These are phyloP conservation scores for Artemisia annua DNA, from an alignment of 129 eudicot species.

Conservation along the genomic window DNA sequence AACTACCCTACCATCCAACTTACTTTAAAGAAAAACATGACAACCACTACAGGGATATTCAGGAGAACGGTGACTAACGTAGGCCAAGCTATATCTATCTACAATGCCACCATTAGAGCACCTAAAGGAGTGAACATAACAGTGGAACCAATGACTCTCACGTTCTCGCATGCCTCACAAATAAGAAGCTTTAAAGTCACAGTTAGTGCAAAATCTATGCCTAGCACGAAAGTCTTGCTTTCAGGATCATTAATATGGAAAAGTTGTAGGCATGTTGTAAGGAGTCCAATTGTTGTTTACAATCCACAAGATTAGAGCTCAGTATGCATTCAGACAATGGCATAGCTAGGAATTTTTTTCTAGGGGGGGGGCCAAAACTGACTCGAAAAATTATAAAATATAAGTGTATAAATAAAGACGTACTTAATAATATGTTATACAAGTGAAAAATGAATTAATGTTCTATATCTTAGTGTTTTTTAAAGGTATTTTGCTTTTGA, in stretches of 20 bases:
- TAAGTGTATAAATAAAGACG: too few species aligned
- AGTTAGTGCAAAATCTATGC: slow-evolving; percentile 49
- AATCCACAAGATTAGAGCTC: slow-evolving; percentile 32
- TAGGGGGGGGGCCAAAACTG: too few species aligned
- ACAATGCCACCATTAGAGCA: slow-evolving; percentile 64
- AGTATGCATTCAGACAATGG: neutral
- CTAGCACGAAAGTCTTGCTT: slow-evolving; percentile 23
- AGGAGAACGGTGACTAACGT: slow-evolving; percentile 78
- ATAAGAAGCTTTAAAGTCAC: slow-evolving; percentile 65
- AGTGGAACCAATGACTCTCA: slow-evolving; percentile 58
- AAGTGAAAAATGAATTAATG: too few species aligned
- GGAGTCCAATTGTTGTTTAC: slow-evolving; percentile 76
- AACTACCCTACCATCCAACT: slow-evolving; percentile 96
- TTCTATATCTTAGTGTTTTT: too few species aligned
- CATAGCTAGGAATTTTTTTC: too few species aligned
- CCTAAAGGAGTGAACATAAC: slow-evolving; percentile 70
- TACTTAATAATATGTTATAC: too few species aligned
- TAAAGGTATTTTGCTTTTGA: too few species aligned
- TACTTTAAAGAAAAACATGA: slow-evolving; percentile 38
- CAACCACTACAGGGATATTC: slow-evolving; percentile 44
- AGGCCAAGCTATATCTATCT: slow-evolving; percentile 53
- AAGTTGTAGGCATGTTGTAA: slow-evolving; percentile 52
- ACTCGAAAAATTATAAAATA: too few species aligned
- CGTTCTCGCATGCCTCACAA: slow-evolving; percentile 41
- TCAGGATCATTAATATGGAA: slow-evolving; percentile 80